Conservation (phyloP, 495 filamentous ascomycete genomes). For the Polyplosphaeria fusca region DNA sequence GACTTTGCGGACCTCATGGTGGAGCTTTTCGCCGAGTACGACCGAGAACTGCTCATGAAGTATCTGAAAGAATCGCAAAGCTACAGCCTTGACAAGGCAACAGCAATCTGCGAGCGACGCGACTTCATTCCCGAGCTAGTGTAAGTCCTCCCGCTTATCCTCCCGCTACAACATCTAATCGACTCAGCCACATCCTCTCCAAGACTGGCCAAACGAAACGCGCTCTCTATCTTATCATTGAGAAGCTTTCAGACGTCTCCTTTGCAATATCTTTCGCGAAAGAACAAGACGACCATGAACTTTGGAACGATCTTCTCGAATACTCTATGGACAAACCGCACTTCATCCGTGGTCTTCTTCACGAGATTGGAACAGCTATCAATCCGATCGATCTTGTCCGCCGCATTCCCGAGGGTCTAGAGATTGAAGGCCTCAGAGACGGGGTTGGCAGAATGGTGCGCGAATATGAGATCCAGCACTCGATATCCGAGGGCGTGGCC, state of each 20-base stretch:
- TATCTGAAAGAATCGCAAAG: constrained; percentile 80
- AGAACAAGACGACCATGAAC: constrained; percentile 79
- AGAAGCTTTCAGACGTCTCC: constrained; percentile 78
- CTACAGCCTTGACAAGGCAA: constrained; percentile 80
- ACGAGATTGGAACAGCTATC: constrained; percentile 89
- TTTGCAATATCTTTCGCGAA: constrained; percentile 93
- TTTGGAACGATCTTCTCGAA: constrained; percentile 92
- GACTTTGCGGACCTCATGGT: constrained; percentile 81
- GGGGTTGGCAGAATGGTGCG: constrained; percentile 81
- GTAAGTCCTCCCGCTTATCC: constrained; percentile 17
- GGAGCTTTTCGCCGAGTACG: constrained; percentile 78
- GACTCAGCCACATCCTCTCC: constrained; percentile 67
- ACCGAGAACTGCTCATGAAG: constrained; percentile 73
- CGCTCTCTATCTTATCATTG: constrained; percentile 86
- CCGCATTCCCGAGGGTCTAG: constrained; percentile 84
- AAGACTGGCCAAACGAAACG: constrained; percentile 91
- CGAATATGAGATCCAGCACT: constrained; percentile 89
- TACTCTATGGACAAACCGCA: constrained; percentile 95
- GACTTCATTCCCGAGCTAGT: constrained; percentile 87
- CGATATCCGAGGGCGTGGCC: constrained; percentile 85
- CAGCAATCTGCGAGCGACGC: constrained; percentile 69
- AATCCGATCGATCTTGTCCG: constrained; percentile 85
- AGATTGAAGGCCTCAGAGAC: constrained; percentile 83
- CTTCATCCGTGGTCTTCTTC: constrained; percentile 88
- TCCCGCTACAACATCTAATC: neutral